A percentile compares a stretch with the other conserved stretches of the same genome.
phyloP scores from a whole-genome alignment of 306 rosid species.

The Nissolia schottii region DNA sequence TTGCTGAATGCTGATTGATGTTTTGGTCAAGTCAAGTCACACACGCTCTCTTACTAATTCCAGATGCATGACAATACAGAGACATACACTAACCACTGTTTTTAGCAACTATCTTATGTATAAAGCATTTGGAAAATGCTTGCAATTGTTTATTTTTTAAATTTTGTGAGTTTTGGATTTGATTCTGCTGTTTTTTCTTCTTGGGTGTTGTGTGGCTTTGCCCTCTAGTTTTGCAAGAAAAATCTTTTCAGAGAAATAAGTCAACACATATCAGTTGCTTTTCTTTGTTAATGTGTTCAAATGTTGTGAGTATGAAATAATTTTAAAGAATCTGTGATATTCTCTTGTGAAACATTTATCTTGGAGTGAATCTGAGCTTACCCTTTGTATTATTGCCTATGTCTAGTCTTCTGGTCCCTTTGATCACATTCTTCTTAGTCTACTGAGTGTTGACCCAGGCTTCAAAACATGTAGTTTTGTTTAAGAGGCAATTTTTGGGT shows the following conservation, averaged over 20 bases:
- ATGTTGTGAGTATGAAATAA: not conserved
- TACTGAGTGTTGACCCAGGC: not conserved
- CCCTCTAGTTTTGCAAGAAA: not conserved
- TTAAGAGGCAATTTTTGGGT: not conserved
- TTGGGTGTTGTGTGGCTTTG: not conserved
- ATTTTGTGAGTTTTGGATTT: not conserved
- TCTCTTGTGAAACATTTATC: not conserved
- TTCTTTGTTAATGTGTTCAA: not conserved
- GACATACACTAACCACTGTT: not conserved
- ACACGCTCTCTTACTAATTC: not conserved
- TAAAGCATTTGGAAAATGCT: not conserved
- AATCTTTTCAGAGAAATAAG: not conserved
- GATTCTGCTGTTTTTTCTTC: not conserved
- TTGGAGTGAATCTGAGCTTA: not conserved
- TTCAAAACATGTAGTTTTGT: not conserved
- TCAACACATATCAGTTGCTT: not conserved
- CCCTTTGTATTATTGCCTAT: not conserved
- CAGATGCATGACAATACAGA: not conserved
- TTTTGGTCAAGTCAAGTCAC: not conserved
- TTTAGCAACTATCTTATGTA: not conserved
- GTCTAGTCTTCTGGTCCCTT: not conserved
- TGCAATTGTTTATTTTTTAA: not conserved
- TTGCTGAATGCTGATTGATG: not conserved
- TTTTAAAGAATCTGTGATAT: not conserved
- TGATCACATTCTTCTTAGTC: slow-evolving; percentile 6